Evolutionary conservation across 2,329 filamentous ascomycete genomes (phyloP), one percentile per base, ranked within the genome.

Genomic region (Coniochaeta hoffmannii): DNA sequence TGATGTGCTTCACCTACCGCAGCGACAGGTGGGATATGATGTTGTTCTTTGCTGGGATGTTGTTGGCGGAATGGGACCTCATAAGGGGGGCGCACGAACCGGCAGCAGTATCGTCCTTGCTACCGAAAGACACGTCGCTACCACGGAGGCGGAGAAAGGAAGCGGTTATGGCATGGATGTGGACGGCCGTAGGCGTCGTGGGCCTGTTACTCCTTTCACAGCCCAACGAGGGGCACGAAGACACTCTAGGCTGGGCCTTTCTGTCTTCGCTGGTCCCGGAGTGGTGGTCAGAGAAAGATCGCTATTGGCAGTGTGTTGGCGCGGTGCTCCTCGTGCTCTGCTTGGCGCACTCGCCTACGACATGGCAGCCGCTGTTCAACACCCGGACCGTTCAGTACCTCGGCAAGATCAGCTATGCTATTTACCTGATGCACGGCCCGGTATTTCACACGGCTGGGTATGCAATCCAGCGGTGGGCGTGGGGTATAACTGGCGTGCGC

Each of bases 401-500:
- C 6, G 82, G 82, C 57, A 77, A 77, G 63, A 78, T 85, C 60
- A 83, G 79, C 53, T 86, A 82, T 63, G 76, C 80, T 52, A 64
- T 86, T 26, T 86, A 86, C 65, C 73, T 86, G 14, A 78, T 84
- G 71, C 82, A 86, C 63, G 80, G 81, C 0, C 78, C 79, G 3
- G 73, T 77, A 2, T 73, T 79, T 63, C 79, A 82, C 61, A 74
- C 75, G 2, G 61, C 78, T 17, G 80, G 80, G 11, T 83, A 81
- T 60, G 69, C 74, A 32, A 74, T 76, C 56, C 73, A 82, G 62
- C 72, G 71, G 32, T 72, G 73, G 68, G 76, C 72, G 1, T 82
- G 76, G 66, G 64, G 66, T 12, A 38, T 77, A 35, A 80, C 75
- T 0, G 80, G 79, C 6, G 68, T 68, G 4, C 75, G 80, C 54